These are phyloP conservation scores for Blastosporella zonata DNA, from an alignment of 1,284 basidiomycete genomes.

Conservation along the genomic window DNA sequence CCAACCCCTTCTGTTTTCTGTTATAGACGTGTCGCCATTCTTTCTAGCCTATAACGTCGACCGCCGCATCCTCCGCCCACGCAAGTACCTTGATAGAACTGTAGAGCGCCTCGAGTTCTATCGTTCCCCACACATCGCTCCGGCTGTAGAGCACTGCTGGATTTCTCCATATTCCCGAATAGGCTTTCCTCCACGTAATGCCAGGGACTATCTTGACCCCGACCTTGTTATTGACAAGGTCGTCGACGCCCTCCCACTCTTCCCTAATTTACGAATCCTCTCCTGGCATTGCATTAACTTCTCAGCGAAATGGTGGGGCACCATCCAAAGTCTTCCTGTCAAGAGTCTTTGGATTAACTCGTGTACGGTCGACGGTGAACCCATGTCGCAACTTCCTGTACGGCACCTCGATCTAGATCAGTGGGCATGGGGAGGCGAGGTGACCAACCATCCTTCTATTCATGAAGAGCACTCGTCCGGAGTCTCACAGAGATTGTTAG, in stretches of 20 bases:
- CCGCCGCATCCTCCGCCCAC: slow-evolving; percentile 27
- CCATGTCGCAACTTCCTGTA: slow-evolving; percentile 19
- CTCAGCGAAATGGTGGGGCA: slow-evolving; percentile 27
- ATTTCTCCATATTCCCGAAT: slow-evolving; percentile 31
- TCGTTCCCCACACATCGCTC: slow-evolving; percentile 28
- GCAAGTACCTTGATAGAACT: slow-evolving; percentile 28
- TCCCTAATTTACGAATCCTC: slow-evolving; percentile 30
- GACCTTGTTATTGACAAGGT: slow-evolving; percentile 29
- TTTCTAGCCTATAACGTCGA: slow-evolving; percentile 28
- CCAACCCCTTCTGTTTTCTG: slow-evolving; percentile 33
- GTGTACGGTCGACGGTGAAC: slow-evolving; percentile 22
- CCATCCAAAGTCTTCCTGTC: slow-evolving; percentile 25
- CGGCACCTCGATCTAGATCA: slow-evolving; percentile 32
- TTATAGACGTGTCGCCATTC: slow-evolving; percentile 32
- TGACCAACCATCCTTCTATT: slow-evolving; percentile 30
- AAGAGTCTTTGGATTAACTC: slow-evolving; percentile 31
- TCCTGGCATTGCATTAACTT: slow-evolving; percentile 35
- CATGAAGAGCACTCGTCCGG: slow-evolving; percentile 28
- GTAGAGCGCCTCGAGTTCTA: slow-evolving; percentile 30
- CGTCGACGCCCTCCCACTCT: slow-evolving; percentile 28
- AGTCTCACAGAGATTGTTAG: slow-evolving; percentile 23
- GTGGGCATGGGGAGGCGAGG: slow-evolving; percentile 31
- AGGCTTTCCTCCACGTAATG: slow-evolving; percentile 28
- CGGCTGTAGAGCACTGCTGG: slow-evolving; percentile 33
- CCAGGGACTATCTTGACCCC: slow-evolving; percentile 30